These are phyloP conservation scores for Colletotrichum sp. DNA, from an alignment of 2,329 filamentous ascomycete species.

Conservation along the genomic window DNA sequence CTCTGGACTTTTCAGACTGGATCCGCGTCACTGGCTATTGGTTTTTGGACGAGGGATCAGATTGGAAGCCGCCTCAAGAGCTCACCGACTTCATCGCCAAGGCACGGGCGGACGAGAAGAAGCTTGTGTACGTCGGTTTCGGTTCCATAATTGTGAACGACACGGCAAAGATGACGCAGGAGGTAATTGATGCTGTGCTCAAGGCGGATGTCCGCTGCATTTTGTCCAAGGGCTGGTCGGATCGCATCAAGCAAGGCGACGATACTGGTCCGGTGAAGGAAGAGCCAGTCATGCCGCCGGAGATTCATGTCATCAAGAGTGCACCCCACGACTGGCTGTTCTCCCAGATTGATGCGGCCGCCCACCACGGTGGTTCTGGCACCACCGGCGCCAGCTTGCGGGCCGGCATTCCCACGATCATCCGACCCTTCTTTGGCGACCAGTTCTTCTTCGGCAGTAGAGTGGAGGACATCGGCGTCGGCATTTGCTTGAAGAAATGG, in stretches of 20 bases:
- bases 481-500: conserved; percentile 86
- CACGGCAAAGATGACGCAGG: conserved; percentile 84
- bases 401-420: conserved; percentile 90
- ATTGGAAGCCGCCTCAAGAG: conserved; percentile 76
- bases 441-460: conserved; percentile 94
- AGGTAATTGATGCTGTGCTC: conserved; percentile 89
- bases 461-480: conserved; percentile 92
- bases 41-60: conserved; percentile 82
- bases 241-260: conserved; percentile 56
- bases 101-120: conserved; percentile 82
- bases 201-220: conserved; percentile 95
- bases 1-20: conserved; percentile 96
- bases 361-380: conserved; percentile 92
- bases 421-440: conserved; percentile 97
- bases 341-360: conserved; percentile 88
- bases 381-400: conserved; percentile 93
- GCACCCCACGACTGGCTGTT: conserved; percentile 98
- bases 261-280: conserved; percentile 55
- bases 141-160: conserved; percentile 95
- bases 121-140: conserved; percentile 95
- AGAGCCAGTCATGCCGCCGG: conserved; percentile 72
- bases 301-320: conserved; percentile 87
- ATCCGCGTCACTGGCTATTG: conserved; percentile 97
- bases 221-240: conserved; percentile 96
- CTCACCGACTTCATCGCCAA: conserved; percentile 82